Evolutionary conservation across 2,329 filamentous ascomycete genomes (phyloP), one percentile per base, ranked within the genome.

Genomic region (Colletotrichum magnum): DNA sequence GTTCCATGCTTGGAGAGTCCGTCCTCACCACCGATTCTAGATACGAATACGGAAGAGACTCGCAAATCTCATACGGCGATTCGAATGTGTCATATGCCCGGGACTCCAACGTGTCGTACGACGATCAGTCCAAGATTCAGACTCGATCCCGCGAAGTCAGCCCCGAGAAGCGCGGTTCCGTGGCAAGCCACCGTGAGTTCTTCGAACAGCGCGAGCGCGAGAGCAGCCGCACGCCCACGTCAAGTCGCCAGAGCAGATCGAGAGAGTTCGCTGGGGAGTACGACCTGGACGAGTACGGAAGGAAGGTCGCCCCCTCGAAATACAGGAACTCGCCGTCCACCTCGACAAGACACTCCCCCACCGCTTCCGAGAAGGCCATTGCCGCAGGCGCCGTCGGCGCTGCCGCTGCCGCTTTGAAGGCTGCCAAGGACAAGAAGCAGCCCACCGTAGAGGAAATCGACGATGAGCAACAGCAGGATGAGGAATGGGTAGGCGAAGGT

Each of bases 1-100:
- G 94, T 18, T 95, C 94, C 0, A 83, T 87, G 79, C 78, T 89
- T 16, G 87, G 89, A 5, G 87, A 87, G 59, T 97, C 94, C 2
- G 88, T 92, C 13, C 77, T 97, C 61, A 95, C 90, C 3, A 83
- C 77, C 43, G 72, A 64, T 10, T 91, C 89, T 13, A 85, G 83
- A 39, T 74, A 70, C 47, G 64, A 70, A 12, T 70, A 70, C 32
- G 54, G 54, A 18, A 69, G 62, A 26, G 66, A 69, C 45, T 69
- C 66, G 10, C 66, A 69, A 43, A 56, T 59, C 12, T 69, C 66
- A 21, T 69, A 66, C 28, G 83, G 84, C n/a, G 66, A 66, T 18
- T 65, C 61, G 48, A 58, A 50, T 9, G 16, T 69, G 13, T 57
- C 58, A 4, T 52, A 80, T 71, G 74, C 75, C 68, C 71, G 81